Percentiles rank a stretch among this genome's conserved stretches.
These are phyloP conservation scores for Zea mays DNA, from an alignment of 176 grass and related monocot species.

Conservation along the genomic window DNA sequence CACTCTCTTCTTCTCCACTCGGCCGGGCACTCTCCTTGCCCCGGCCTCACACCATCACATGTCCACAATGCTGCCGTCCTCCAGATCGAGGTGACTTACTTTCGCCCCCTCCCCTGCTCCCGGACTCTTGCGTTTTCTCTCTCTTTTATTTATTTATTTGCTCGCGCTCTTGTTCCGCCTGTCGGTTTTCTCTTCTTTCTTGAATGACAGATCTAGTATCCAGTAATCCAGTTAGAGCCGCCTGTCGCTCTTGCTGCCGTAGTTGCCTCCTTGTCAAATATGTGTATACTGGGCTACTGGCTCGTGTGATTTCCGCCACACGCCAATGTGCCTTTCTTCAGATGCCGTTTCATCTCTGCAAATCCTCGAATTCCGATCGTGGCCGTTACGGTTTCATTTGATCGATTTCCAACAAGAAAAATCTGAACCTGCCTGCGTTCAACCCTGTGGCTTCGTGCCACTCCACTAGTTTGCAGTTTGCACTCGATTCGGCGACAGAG, in stretches of 20 bases:
- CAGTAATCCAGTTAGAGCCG: not conserved
- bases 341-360: not conserved
- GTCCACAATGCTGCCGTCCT: slow-evolving; percentile 60
- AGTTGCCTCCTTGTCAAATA: too few species aligned
- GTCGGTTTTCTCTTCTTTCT: not conserved
- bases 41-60: not conserved
- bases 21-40: not conserved
- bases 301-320: not conserved
- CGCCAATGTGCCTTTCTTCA: not conserved
- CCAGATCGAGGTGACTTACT: slow-evolving; percentile 48
- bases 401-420: too few species aligned
- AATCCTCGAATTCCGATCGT: not conserved
- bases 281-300: too few species aligned
- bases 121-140: not conserved
- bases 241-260: not conserved
- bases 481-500: not conserved
- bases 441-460: not conserved
- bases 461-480: not conserved
- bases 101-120: too few species aligned
- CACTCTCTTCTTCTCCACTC: not conserved
- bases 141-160: too few species aligned
- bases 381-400: not conserved
- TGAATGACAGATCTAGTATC: slow-evolving; percentile 2
- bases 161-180: not conserved
- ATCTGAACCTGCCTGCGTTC: too few species aligned